Conservation (phyloP, 192 early-diverging fungal genomes). For the Gigaspora rosea region DNA sequence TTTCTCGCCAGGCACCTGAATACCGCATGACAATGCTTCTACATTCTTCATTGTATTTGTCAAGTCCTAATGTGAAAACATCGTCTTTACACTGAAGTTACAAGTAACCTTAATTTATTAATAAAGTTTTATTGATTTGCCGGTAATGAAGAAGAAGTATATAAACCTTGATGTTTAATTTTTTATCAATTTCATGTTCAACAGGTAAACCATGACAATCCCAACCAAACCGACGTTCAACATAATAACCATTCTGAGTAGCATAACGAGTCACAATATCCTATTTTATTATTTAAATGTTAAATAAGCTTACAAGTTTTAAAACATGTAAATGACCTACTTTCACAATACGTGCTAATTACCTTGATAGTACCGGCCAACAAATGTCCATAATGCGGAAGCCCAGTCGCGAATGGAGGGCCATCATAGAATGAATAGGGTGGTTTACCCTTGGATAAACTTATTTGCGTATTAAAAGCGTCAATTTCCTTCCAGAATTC, state of each 20-base stretch:
- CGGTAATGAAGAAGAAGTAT: background rate
- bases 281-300: conserved; percentile 40
- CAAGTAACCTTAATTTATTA: background rate
- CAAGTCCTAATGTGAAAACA: conserved; percentile 92
- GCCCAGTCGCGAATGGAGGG: conserved; percentile 97
- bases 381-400: conserved; percentile 98
- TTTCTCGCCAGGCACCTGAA: conserved; percentile 86
- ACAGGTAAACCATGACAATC: conserved; percentile 88
- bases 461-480: conserved; percentile 73
- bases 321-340: background rate
- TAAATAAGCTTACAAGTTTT: background rate
- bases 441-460: conserved; percentile 21
- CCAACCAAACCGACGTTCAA: conserved; percentile 98
- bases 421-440: conserved; percentile 97
- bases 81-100: conserved; percentile 68
- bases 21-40: conserved; percentile 97
- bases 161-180: conserved; percentile 71
- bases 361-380: conserved; percentile 99
- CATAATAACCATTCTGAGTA: conserved; percentile 91
- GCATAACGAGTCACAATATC: conserved; percentile 98
- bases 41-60: conserved; percentile 97
- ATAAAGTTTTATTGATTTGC: background rate
- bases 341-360: background rate
- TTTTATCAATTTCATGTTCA: conserved; percentile 97
- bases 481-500: conserved; percentile 97